Percentiles rank a stretch among this genome's conserved stretches.
Conservation (phyloP, 768 basidiomycete genomes). For the Lanmaoa rubissima region DNA sequence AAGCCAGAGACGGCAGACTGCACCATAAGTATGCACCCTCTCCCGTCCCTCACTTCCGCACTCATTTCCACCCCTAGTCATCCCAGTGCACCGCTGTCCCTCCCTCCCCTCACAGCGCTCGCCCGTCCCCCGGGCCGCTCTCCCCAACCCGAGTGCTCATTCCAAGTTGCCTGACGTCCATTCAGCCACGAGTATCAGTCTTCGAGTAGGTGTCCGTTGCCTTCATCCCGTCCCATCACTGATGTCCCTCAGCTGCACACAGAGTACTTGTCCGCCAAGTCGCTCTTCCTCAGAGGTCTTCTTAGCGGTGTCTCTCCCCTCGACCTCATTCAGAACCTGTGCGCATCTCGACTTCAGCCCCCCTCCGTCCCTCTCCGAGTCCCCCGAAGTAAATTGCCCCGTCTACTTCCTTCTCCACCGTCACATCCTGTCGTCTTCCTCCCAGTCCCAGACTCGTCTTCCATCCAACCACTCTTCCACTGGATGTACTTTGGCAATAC, state of each 20-base stretch:
- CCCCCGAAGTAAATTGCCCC: slow-evolving; percentile 57
- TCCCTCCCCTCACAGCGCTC: neutral
- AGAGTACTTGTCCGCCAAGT: slow-evolving; percentile 82
- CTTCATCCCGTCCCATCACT: slow-evolving; percentile 5
- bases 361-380: slow-evolving; percentile 32
- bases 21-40: slow-evolving; percentile 56
- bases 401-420: slow-evolving; percentile 58
- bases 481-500: slow-evolving; percentile 83
- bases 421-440: slow-evolving; percentile 70
- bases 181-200: slow-evolving; percentile 52
- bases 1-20: slow-evolving; percentile 76
- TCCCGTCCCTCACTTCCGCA: neutral
- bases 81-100: slow-evolving; percentile 40
- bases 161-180: slow-evolving; percentile 52
- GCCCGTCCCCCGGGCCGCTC: slow-evolving; percentile 8
- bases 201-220: slow-evolving; percentile 50
- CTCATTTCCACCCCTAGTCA: slow-evolving; percentile 32
- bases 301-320: slow-evolving; percentile 65
- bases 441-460: slow-evolving; percentile 70
- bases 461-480: slow-evolving; percentile 69
- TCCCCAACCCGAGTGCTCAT: slow-evolving; percentile 20
- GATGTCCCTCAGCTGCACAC: slow-evolving; percentile 58
- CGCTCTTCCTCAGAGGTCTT: slow-evolving; percentile 65
- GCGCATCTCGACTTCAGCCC: slow-evolving; percentile 14
- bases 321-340: slow-evolving; percentile 49